Conservation (phyloP, 2,329 filamentous ascomycete genomes). For the Penicillium sp. region DNA sequence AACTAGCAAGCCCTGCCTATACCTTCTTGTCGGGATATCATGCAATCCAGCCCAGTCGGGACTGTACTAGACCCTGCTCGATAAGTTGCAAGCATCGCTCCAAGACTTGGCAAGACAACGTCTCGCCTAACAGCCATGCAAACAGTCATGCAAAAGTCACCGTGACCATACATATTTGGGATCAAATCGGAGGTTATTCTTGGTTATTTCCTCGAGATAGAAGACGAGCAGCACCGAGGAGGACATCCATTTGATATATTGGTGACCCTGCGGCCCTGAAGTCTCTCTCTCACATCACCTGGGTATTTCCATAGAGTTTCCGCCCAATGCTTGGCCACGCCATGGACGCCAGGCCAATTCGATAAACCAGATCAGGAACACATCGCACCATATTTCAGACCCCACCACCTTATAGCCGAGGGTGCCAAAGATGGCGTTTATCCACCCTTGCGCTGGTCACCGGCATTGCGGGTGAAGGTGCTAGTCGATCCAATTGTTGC, state of each 20-base stretch:
- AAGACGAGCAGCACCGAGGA: neutral
- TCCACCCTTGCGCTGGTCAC: slow-evolving; percentile 32
- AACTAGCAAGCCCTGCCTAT: neutral
- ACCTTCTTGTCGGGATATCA: neutral
- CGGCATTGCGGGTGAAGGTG: slow-evolving; percentile 31
- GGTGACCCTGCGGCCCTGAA: slow-evolving; percentile 7
- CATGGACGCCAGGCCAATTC: slow-evolving; percentile 59
- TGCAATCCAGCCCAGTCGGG: neutral
- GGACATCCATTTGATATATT: slow-evolving; percentile 1
- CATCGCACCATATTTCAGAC: slow-evolving; percentile 9
- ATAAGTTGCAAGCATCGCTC: slow-evolving; percentile 1
- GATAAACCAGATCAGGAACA: slow-evolving; percentile 14
- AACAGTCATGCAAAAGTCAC: slow-evolving; percentile 4
- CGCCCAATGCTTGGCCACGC: slow-evolving; percentile 9
- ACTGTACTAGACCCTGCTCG: neutral
- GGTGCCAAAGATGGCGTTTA: slow-evolving; percentile 13
- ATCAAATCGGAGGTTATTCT: neutral
- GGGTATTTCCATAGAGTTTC: slow-evolving; percentile 25
- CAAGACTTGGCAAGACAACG: neutral
- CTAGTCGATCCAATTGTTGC: slow-evolving; percentile 41
- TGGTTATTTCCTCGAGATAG: neutral
- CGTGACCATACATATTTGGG: neutral
- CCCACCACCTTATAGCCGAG: neutral
- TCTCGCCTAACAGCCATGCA: neutral
- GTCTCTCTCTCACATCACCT: slow-evolving; percentile 11